Evolutionary conservation across 208 protist species (phyloP), one percentile per base, ranked within the genome.

Genomic region (Trypanosoma conorhini): DNA sequence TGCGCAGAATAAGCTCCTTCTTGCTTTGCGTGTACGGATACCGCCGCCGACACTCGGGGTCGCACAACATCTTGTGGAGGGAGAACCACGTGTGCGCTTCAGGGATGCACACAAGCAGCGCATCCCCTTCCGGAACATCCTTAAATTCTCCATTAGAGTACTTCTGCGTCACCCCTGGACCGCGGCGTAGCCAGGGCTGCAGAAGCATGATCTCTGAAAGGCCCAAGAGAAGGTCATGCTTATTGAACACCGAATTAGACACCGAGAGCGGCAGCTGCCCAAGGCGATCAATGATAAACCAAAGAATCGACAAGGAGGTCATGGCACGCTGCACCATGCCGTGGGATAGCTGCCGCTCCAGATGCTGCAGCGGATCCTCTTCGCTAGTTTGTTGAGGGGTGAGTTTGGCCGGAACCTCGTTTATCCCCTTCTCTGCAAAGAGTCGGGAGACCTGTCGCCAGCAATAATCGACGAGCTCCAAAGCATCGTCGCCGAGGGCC

Each of bases 391-490:
- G 9, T 9, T 62, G 19, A 5, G 22, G 24, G 52, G 31, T 73
- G 22, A 55, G 65, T 26, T 66, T 72, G 0, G 19, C 21, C 26
- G 64, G 58, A n/a, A 83, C n/a, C 63, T 73, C 72, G 28, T 85
- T 81, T 10, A 91, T 33, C 38, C 75, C 57, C 0, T 64, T 64
- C 55, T 89, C 67, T 0, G 92, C 83, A 71, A 92, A 95, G 24
- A 97, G 80, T 22, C 82, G 73, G 56, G 74, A 79, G 48, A 90
- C 79, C 67, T 97, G 88, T 10, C 93, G 85, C 89, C 88, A 95
- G 72, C 88, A 91, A 74, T 96, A 97, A 79, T 96, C 91, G 33
- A 96, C 79, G 10, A 97, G 77, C 81, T 97, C 93, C 28, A 97
- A 72, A 9, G 92, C 76, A 67, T 95, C 91, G 48, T 97, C 93